Conservation (phyloP, 306 rosid species). For the Medicago lupulina region DNA sequence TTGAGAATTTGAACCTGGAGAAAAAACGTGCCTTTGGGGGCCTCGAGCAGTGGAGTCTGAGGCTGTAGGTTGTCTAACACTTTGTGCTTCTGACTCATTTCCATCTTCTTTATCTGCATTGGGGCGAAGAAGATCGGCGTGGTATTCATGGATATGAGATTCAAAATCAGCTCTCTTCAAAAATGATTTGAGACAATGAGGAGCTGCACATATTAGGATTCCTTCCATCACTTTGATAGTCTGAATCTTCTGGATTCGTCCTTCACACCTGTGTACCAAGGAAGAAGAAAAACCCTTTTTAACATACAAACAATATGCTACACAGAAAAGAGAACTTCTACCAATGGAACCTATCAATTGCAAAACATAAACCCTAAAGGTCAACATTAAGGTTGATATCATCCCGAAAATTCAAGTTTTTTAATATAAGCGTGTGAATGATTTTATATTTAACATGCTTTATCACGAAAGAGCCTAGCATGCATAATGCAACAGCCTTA, state of each 20-base stretch:
- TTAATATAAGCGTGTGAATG: neutral
- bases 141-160: slow-evolving; percentile 83
- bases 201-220: slow-evolving; percentile 93
- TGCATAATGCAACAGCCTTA: slow-evolving; percentile 15
- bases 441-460: neutral
- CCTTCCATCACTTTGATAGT: slow-evolving; percentile 99
- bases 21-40: slow-evolving; percentile 71
- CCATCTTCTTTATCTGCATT: slow-evolving; percentile 83
- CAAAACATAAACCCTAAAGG: neutral
- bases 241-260: slow-evolving; percentile 96
- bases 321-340: slow-evolving; percentile 23
- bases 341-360: too few species aligned
- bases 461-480: neutral
- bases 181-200: slow-evolving; percentile 96
- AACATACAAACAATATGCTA: slow-evolving; percentile 30
- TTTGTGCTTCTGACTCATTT: slow-evolving; percentile 85
- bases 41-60: slow-evolving; percentile 79
- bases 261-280: slow-evolving; percentile 78
- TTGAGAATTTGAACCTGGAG: slow-evolving; percentile 83
- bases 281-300: slow-evolving; percentile 40
- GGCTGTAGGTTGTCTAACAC: slow-evolving; percentile 71
- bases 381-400: slow-evolving; percentile 23
- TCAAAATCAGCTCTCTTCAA: slow-evolving; percentile 82
- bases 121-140: slow-evolving; percentile 74
- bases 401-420: neutral